Percentiles rank a stretch among this genome's conserved stretches.
Evolutionary conservation across 805 yeast genomes (phyloP).

Genomic region (Sporopachydermia lactativora): DNA sequence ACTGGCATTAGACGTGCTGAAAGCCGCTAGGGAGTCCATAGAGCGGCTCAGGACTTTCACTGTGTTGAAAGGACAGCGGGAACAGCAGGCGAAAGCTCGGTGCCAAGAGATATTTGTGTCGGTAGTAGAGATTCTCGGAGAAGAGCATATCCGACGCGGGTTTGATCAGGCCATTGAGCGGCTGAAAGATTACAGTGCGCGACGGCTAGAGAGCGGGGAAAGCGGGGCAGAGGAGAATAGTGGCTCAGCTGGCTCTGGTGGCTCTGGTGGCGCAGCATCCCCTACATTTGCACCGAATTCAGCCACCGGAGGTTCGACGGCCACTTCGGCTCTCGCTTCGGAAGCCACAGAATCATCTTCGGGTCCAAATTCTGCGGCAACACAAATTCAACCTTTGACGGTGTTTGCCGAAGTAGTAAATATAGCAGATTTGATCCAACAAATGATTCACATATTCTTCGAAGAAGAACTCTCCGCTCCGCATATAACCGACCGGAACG

Average conservation of each 20-base stretch:
- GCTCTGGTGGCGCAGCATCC: conserved; percentile 15
- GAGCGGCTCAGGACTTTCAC: conserved; percentile 40
- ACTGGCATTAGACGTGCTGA: conserved; percentile 55
- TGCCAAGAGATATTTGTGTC: conserved; percentile 56
- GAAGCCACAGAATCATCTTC: not conserved
- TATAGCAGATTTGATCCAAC: conserved; percentile 83
- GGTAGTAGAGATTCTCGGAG: conserved; percentile 47
- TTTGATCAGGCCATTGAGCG: conserved; percentile 68
- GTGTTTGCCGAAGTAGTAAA: conserved; percentile 85
- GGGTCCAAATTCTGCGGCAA: not conserved
- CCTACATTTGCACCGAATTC: conserved; percentile 2
- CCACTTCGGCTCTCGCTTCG: not conserved
- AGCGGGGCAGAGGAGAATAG: not conserved
- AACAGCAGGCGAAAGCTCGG: conserved; percentile 26
- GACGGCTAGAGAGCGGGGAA: conserved; percentile 13
- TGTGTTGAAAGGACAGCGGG: conserved; percentile 18
- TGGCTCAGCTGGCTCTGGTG: not conserved
- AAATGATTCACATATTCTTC: conserved; percentile 83
- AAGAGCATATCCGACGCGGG: conserved; percentile 70
- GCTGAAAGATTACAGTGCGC: conserved; percentile 58
- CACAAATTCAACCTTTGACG: conserved; percentile 65
- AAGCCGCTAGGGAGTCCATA: conserved; percentile 50
- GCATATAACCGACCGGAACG: conserved; percentile 54
- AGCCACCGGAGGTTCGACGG: not conserved
- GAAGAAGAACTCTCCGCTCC: conserved; percentile 58